Base-by-base conservation (phyloP, 352 stramenopile species). In the Globisporangium spiculum region DNA sequence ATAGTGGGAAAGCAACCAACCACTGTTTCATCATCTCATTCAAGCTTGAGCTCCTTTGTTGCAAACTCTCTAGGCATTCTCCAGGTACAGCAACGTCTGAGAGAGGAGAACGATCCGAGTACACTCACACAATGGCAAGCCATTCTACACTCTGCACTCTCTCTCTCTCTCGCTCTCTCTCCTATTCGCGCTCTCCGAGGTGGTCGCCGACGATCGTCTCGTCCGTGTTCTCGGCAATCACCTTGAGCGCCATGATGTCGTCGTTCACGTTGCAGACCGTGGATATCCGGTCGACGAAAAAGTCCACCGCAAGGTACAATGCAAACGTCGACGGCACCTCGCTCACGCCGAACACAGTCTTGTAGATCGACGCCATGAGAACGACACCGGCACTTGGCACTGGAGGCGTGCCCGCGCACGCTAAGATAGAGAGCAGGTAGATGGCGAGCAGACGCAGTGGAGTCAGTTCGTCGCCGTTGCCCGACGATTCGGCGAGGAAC, bases 221-320 rank as follows among this genome's bases (percentile, higher is more conserved):
- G 50, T 92, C 81, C 20, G 84, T 91, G 58, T 78, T 91, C 50
- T 91, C 82, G 8, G 84, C 79, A 48, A 92, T 90, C 41, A 90
- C 76, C 66, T 90, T 89, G 52, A 92, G 78, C 36, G 83, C 84
- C 79, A 92, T 89, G 65, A 89, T 78, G 70, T 93, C 86, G 58
- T 91, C 86, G 62, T 91, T 91, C 7, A 94, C 84, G 60, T 94
- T 92, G 73, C 84, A 89, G 53, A 86, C 70, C 0, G 84, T 86
- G n/a, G 71, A 71, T 41, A 94, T 70, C 57, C 86, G 86, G 32
- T 92, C 83, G 10, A 81, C 73, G 27, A 93, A 69, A 60, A 90
- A 89, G 54, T 93, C 81, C 63, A 89, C 77, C 1, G 85, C 77
- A 22, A 89, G 64, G 52, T 89, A 81, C 5, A 89, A 75, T 16